Base-by-base conservation (phyloP, 345 rosid genomes). In the Atalantia buxifolia region DNA sequence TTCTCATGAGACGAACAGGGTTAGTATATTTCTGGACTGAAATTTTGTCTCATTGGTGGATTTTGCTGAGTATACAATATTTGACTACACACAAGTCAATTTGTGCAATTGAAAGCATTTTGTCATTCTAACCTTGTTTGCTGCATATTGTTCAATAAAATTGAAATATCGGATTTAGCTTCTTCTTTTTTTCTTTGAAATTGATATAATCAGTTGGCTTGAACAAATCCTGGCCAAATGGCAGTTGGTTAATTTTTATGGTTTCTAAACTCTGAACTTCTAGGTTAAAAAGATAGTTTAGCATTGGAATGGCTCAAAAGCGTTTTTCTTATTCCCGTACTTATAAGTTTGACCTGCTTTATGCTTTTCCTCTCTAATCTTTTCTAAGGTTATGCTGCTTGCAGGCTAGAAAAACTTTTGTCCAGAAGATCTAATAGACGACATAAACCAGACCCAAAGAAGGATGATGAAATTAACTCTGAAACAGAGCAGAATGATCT, bases 391-490 rank as follows among this genome's bases (percentile, higher is more conserved):
- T 80, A 8, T 79, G 87, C 30, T 82, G 68, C 56, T 82, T 87
- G 78, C 87, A 95, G 99, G 91, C 81, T 95, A 74, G 88, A 85
- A 19, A 89, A 84, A 71, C 69, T 95, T 86, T 81, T 92, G 27
- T 19, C 75, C 40, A 87, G 88, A 56, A 88, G 81, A 84, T 70
- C 89, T 57, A 86, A 80, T 63, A 45, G 85, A 80, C 77, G 22
- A 38, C 81, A 19, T 22, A 88, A 84, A 83, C 88, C 83, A 66
- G 93, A 89, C 80, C 88, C 90, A 74, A 89, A 91, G 84, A 91
- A 95, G 83, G 84, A 88, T 83, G 98, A 90, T 80, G 96, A 90
- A 60, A 83, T 81, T 79, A 80, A 30, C 70, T 71, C 79, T 69
- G 94, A 92, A 45, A 80, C 79, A 76, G 90, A 86, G 59, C 82